phyloP scores from a whole-genome alignment of 768 basidiomycete genomes.

The Tubosaeta brunneosetosa region DNA sequence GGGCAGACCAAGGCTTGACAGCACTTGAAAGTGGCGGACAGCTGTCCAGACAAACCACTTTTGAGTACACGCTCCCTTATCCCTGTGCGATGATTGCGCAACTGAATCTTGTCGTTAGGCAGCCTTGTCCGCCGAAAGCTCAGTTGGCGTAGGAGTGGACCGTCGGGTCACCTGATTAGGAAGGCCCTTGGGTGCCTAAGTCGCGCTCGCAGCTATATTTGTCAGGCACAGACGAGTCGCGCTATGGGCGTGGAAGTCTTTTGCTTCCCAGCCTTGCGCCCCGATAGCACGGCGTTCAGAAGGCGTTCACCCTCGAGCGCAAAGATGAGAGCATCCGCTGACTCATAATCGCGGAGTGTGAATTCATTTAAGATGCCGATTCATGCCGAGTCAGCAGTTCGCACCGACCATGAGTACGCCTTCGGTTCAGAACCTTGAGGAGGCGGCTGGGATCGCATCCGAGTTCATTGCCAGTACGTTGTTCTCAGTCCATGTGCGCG shows the following conservation, averaged over 20 bases:
- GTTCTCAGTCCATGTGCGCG: not conserved
- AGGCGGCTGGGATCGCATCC: slow-evolving; percentile 45
- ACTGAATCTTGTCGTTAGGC: not conserved
- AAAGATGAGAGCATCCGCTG: slow-evolving; percentile 1
- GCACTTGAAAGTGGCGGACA: too few relatives aligned
- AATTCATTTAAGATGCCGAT: slow-evolving; percentile 15
- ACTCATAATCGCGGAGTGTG: slow-evolving; percentile 21
- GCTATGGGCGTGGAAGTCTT: too few relatives aligned
- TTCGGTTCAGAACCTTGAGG: slow-evolving; percentile 39
- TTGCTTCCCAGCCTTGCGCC: too few relatives aligned
- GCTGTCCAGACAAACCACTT: too few relatives aligned
- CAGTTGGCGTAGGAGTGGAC: not conserved
- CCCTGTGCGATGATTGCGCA: not conserved
- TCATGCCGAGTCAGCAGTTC: slow-evolving; percentile 4
- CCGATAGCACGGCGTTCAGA: too few relatives aligned
- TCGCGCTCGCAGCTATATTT: too few relatives aligned
- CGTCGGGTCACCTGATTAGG: too few relatives aligned
- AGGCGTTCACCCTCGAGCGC: too few relatives aligned
- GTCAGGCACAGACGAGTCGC: too few relatives aligned
- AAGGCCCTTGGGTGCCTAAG: not conserved
- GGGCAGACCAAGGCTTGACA: not conserved
- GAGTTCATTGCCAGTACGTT: slow-evolving; percentile 46
- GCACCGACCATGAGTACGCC: slow-evolving; percentile 27
- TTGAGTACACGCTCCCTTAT: not conserved
- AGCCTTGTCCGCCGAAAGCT: not conserved